Evolutionary conservation across 2,329 filamentous ascomycete species (phyloP), one percentile per base, ranked within the genome.

Genomic region (Conoideocrella luteorostrata): DNA sequence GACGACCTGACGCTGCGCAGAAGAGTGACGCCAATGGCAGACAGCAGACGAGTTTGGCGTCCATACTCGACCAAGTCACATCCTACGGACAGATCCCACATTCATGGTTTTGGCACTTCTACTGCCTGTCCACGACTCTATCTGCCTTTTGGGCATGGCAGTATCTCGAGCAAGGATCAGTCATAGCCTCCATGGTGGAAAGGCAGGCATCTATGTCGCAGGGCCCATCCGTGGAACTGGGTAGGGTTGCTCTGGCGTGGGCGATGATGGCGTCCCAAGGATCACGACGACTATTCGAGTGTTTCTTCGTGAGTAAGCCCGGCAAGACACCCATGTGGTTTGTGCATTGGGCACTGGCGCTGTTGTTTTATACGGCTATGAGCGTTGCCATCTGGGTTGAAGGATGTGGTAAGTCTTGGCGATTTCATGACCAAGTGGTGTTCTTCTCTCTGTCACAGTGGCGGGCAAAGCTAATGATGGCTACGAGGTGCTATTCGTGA

Each of bases 81-180:
- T 47, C 56, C 33, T 51, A 51, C 40, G 65, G 66, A 52, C 77
- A 78, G 58, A 84, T 96, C 28, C 89, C 91, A 18, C 93, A 97
- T 66, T 77, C 77, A 49, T 97, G 87, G 82, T 97, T 97, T 63
- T 76, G 74, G 34, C 86, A 93, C 54, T 97, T 95, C 67, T 97
- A 98, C 62, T 58, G 86, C 42, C 61, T 81, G 28, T 91, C 87
- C 4, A 66, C 89, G 4, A 58, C 69, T 2, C 81, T 78, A 47
- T 90, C 87, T 1, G 56, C 79, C 4, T 85, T 90, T 61, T 96
- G 90, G 88, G 77, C 73, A 0, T 63, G 66, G 52, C 83, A 90
- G 61, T 75, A 85, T 43, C 50, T 77, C 20, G 65, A 56, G 21
- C 62, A 68, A 47, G 85, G 86, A 2, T 48, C 57, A 1, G 53